Evolutionary conservation across 1,139 yeast genomes (phyloP).

Genomic region (Lodderomyces metapsilosis): DNA sequence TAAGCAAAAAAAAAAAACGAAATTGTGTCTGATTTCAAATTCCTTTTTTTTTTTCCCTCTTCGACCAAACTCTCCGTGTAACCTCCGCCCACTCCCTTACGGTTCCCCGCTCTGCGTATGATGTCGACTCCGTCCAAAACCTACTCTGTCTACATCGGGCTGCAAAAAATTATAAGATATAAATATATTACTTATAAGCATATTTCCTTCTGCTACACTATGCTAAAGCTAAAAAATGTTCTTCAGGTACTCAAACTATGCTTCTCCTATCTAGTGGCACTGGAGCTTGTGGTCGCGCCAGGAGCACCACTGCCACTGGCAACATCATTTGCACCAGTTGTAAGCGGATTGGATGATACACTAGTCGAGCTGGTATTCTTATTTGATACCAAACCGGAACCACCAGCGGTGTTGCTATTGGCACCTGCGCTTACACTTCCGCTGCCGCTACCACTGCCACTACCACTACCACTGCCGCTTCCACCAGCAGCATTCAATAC

Average conservation of each 20-base stretch:
- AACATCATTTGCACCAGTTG: background rate
- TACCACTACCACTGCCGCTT: slow-evolving; percentile 3
- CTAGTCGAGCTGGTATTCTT: background rate
- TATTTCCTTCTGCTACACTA: no score
- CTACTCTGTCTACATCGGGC: no score
- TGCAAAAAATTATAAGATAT: no score
- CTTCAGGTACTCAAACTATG: background rate
- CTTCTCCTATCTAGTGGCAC: background rate
- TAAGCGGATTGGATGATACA: background rate
- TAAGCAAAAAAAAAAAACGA: background rate
- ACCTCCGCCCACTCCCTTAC: no score
- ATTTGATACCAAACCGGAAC: background rate
- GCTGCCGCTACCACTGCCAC: background rate
- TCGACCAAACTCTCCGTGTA: no score
- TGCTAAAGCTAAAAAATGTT: background rate
- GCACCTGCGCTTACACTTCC: slow-evolving; percentile 1
- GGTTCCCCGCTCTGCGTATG: no score
- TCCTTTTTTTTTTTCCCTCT: background rate
- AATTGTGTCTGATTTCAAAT: background rate
- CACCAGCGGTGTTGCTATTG: background rate
- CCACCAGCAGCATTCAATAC: slow-evolving; percentile 1
- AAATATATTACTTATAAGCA: no score
- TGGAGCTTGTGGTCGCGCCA: background rate
- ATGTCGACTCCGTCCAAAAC: no score
- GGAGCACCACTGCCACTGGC: background rate